Percentiles rank a stretch among this genome's conserved stretches.
These are phyloP conservation scores for Talaromyces sp. DNA, from an alignment of 2,329 filamentous ascomycete genomes.

Conservation along the genomic window DNA sequence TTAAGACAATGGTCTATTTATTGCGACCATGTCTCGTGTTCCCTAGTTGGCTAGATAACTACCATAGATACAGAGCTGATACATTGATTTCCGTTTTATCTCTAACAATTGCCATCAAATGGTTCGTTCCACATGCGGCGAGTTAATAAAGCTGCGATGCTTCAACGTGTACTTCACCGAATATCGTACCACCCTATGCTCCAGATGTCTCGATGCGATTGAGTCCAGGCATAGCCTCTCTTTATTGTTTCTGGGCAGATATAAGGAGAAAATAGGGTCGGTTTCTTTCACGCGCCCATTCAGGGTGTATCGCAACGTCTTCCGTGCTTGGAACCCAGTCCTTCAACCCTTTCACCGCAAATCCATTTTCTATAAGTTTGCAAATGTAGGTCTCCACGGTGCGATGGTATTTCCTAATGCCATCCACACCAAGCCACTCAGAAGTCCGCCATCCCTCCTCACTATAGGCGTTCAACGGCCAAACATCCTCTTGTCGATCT, in stretches of 20 bases:
- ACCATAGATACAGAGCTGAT: too few species aligned
- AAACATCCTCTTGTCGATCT: conserved; percentile 39
- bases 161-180: too few species aligned
- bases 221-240: too few species aligned
- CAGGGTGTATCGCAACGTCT: conserved; percentile 33
- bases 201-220: too few species aligned
- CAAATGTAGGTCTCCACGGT: conserved; percentile 48
- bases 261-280: conserved; percentile 43
- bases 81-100: too few species aligned
- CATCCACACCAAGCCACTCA: conserved; percentile 46
- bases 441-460: conserved; percentile 46
- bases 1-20: too few species aligned
- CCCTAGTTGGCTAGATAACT: too few species aligned
- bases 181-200: too few species aligned
- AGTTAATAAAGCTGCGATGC: too few species aligned
- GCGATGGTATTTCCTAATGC: conserved; percentile 52
- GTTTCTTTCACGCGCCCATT: conserved; percentile 35
- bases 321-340: conserved; percentile 42
- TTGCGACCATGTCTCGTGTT: too few species aligned
- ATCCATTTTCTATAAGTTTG: conserved; percentile 39
- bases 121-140: too few species aligned
- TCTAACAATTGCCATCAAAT: too few species aligned
- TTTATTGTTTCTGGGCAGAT: conserved; percentile 11
- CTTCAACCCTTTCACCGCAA: conserved; percentile 43
- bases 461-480: conserved; percentile 49